Percentiles rank a stretch among this genome's conserved stretches.
phyloP scores from a whole-genome alignment of 2,329 filamentous ascomycete species.

The Penicillium sp. region DNA sequence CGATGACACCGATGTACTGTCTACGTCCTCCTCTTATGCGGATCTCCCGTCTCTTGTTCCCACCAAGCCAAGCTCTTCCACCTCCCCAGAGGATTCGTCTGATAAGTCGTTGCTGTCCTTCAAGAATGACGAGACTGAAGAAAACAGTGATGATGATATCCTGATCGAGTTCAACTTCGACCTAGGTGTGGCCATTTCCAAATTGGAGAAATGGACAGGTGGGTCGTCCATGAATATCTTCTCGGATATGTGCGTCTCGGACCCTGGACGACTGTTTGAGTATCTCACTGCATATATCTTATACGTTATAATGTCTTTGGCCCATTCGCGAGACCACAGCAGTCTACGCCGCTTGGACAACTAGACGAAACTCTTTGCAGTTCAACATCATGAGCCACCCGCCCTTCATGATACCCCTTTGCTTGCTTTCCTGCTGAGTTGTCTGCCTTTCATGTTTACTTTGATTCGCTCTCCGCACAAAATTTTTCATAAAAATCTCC shows the following conservation, averaged over 20 bases:
- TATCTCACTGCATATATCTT: constrained; percentile 7
- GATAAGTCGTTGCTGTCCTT: neutral
- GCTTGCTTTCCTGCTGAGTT: neutral
- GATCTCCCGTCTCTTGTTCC: neutral
- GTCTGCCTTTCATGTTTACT: neutral
- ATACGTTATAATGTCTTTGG: constrained; percentile 5
- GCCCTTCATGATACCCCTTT: neutral
- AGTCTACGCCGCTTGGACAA: neutral
- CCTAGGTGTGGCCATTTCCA: neutral
- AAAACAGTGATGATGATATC: neutral
- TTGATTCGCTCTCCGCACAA: neutral
- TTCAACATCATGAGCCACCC: neutral
- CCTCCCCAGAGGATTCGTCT: neutral
- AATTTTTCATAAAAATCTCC: neutral
- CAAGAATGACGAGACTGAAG: neutral
- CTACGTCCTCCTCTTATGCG: neutral
- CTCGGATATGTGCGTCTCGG: neutral
- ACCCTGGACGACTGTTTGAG: neutral
- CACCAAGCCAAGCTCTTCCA: neutral
- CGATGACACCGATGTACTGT: neutral
- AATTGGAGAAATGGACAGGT: constrained; percentile 1
- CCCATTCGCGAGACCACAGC: neutral
- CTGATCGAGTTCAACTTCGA: constrained; percentile 1
- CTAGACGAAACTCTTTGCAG: neutral
- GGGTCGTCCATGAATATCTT: neutral